Conservation (phyloP, 441 rosid species). For the Gossypium aridum region DNA sequence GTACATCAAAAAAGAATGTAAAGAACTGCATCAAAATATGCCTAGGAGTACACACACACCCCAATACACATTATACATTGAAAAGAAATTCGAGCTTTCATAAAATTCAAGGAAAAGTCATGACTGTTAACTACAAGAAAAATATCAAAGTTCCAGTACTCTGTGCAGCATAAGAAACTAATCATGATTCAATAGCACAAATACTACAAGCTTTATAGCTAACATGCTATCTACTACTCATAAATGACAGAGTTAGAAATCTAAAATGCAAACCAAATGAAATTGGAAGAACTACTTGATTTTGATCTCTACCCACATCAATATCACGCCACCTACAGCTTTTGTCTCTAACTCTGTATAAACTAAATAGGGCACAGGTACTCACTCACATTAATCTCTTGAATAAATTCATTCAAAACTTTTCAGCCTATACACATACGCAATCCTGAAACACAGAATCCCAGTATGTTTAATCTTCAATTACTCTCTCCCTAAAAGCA, state of each 20-base stretch:
- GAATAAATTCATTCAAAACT: not conserved
- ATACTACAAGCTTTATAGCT: not conserved
- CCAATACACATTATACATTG: not conserved
- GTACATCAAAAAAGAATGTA: not conserved
- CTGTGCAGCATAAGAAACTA: not conserved
- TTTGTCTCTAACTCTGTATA: not conserved
- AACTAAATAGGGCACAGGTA: not conserved
- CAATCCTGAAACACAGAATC: not conserved
- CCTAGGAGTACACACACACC: not conserved
- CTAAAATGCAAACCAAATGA: not conserved
- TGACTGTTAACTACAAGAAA: not conserved
- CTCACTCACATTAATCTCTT: not conserved
- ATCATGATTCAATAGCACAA: not conserved
- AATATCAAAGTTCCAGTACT: not conserved
- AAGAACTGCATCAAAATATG: not conserved
- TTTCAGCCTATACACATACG: not conserved
- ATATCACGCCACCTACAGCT: not conserved
- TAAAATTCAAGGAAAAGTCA: not conserved
- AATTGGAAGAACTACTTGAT: not conserved
- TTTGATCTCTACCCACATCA: not conserved
- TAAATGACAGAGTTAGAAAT: not conserved
- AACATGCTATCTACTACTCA: not conserved
- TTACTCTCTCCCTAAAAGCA: not conserved
- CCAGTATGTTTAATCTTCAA: not conserved
- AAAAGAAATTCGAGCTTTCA: not conserved